Evolutionary conservation across 257 asterid genomes (phyloP).

Genomic region (Salvia hispanica): DNA sequence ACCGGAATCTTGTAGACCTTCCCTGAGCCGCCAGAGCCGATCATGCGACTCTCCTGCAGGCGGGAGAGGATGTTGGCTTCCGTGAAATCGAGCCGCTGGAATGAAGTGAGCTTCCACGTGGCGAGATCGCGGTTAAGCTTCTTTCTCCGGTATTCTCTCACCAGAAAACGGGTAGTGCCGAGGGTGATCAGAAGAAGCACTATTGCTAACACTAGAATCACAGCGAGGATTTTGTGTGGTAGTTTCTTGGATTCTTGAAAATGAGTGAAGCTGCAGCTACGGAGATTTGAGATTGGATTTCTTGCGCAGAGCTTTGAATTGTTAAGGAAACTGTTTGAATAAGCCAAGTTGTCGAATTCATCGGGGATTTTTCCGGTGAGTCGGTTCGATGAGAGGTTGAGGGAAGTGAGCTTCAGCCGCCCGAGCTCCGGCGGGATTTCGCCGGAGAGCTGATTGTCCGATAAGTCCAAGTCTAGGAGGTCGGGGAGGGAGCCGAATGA

Average conservation of each 20-base stretch:
- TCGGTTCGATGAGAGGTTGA: conserved; percentile 68
- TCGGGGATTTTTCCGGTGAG: conserved; percentile 65
- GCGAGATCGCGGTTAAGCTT: conserved; percentile 54
- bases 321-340: conserved; percentile 58
- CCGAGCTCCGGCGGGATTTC: conserved; percentile 68
- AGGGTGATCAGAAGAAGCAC: conserved; percentile 37
- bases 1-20: conserved; percentile 50
- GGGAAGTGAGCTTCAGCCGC: conserved; percentile 49
- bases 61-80: conserved; percentile 41
- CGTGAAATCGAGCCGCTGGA: conserved; percentile 58
- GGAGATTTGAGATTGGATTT: conserved; percentile 42
- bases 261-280: conserved; percentile 40
- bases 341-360: conserved; percentile 72
- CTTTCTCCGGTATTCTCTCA: conserved; percentile 59
- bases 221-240: conserved; percentile 44
- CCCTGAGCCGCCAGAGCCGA: conserved; percentile 61
- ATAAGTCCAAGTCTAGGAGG: conserved; percentile 66
- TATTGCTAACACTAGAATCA: conserved; percentile 49
- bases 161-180: conserved; percentile 37
- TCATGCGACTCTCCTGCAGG: conserved; percentile 44
- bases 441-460: conserved; percentile 66
- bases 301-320: conserved; percentile 63
- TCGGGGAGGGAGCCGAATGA: conserved; percentile 53
- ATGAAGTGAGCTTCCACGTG: conserved; percentile 80
- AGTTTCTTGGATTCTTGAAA: conserved; percentile 36